Base-by-base conservation (phyloP, 371 early-diverging fungal genomes). In the Mucor indicus region DNA sequence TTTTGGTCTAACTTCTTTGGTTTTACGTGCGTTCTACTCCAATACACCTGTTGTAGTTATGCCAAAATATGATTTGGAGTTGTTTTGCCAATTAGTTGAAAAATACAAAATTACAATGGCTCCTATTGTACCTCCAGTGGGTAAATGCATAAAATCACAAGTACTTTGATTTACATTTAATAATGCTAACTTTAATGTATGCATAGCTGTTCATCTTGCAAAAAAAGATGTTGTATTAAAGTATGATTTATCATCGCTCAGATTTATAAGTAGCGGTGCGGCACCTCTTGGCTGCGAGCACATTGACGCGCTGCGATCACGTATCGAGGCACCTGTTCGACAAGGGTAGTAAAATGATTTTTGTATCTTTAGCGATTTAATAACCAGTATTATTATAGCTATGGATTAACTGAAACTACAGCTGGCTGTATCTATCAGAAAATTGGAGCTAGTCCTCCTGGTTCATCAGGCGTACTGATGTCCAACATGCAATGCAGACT, bases 41-140 rank as follows among this genome's bases (percentile, higher is more conserved):
- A 45, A 55, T n/a, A 56, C 63, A 27, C 17, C 69, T 5, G 62
- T 80, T 4, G 73, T 89, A 1, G 67, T 89, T 21, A 56, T 89
- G 46, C 77, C 79, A 15, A 83, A 77, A 46, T 92, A 86, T 59
- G 83, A 85, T 33, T 64, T 87, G 23, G 64, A 54, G 1, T 24
- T 52, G 8, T 80, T 83, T 48, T 77, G 91, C 39, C 54, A 62
- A 27, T 55, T 69, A 27, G 75, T 93, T 35, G 76, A 87, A 55
- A 72, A 65, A 33, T 79, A 86, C 77, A 78, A 79, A 52, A 75
- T 90, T 22, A 85, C 87, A 16, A 61, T 71, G 12, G 76, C 85
- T 2, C 78, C 81, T 50, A 72, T 93, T 47, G 92, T 88, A 3
- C 93, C 94, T 10, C 92, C 94, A 1, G 85, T 93, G 41, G 67